Base-by-base conservation (phyloP, 495 filamentous ascomycete genomes). In the Emericellopsis terricola region DNA sequence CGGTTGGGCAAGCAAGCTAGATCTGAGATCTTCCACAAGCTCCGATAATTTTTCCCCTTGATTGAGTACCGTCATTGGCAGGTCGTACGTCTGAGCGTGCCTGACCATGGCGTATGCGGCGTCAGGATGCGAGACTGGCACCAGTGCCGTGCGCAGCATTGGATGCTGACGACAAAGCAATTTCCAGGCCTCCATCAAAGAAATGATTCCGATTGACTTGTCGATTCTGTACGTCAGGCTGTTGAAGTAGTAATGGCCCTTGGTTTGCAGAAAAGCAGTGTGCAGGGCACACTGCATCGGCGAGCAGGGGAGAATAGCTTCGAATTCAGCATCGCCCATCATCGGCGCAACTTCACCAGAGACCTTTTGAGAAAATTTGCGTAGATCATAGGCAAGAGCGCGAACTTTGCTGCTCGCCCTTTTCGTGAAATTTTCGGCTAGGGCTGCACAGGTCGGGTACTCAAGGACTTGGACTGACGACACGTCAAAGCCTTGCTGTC, bases 81-180 rank as follows among this genome's bases (percentile, higher is more conserved):
- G 4, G 3, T 35, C 21, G 7, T 6, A 27, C 11, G 0, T 7
- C 6, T 13, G 29, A 0, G 31, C 26, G 43, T 73, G 73, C 17
- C 69, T 66, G 8, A 83, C 43, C 73, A 81, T 82, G 2, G 71
- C 73, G 45, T 78, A 83, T 0, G 71, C 59, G 41, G 58, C 51
- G 2, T 65, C 45, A 9, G 52, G 36, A 42, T 78, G 68, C 37
- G 70, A 69, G 15, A 83, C 45, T 9, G 71, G 55, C 3, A 66
- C 40, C 35, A 89, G 77, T 8, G 71, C 68, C 8, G 78, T 80
- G n/a, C 79, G 68, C 2, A 89, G 64, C 39, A 87, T 81, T 9
- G 78, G 71, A 42, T 73, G 60, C 1, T 53, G 44, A 2, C 45
- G 40, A n/a, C 55, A 50, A 15, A 77, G 54, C 11, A 45, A 43